A percentile compares a stretch with the other conserved stretches of the same genome.
phyloP scores from a whole-genome alignment of 176 grass and related monocot species.

The Rhipidocladum racemiflorum region DNA sequence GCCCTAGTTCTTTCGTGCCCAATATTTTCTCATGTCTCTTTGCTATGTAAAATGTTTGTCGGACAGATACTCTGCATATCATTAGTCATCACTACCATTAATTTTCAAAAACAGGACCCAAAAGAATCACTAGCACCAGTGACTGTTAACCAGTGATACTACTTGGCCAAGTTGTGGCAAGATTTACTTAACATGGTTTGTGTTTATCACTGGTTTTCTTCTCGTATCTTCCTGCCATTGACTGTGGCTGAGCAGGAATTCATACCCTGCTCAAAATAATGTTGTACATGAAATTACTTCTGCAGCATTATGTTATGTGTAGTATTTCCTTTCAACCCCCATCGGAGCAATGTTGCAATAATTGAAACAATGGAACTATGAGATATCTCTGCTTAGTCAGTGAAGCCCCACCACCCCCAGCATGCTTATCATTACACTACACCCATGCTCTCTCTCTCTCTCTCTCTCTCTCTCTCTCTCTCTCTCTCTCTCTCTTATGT shows the following conservation, averaged over 20 bases:
- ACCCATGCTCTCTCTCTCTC: neutral
- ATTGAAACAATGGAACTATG: neutral
- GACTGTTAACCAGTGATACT: slow-evolving; percentile 17
- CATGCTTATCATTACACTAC: neutral
- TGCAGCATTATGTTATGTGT: neutral
- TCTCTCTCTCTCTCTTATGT: no score
- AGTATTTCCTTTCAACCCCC: neutral
- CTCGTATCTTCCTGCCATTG: neutral
- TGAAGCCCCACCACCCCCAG: neutral
- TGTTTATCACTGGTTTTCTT: neutral
- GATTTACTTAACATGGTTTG: no score
- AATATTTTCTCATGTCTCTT: neutral
- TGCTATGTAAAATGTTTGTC: neutral
- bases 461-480: neutral
- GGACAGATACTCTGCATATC: neutral
- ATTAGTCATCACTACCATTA: neutral
- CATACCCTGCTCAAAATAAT: neutral
- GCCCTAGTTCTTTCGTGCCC: neutral
- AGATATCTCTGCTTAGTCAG: slow-evolving; percentile 13
- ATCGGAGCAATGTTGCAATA: neutral
- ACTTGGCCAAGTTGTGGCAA: neutral
- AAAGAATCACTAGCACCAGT: neutral
- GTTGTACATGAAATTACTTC: slow-evolving; percentile 12
- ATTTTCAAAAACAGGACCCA: neutral
- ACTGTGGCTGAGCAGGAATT: neutral